Percentiles rank a stretch among this genome's conserved stretches.
Evolutionary conservation across 2,329 filamentous ascomycete species (phyloP).

Genomic region (Fragosphaeria purpurea): DNA sequence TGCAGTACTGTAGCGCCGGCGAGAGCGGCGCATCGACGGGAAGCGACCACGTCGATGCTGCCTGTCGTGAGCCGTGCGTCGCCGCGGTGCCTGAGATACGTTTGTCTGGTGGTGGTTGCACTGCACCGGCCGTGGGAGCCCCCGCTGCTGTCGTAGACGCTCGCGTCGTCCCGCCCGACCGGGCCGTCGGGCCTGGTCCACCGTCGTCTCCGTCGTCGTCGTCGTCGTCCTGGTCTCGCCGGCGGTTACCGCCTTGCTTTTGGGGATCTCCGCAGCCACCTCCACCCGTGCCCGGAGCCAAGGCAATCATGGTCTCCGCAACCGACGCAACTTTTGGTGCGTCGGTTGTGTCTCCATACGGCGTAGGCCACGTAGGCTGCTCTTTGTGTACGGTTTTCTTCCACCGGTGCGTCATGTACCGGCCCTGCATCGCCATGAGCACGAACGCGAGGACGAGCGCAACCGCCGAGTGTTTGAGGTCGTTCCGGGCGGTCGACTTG

Average conservation of each 20-base stretch:
- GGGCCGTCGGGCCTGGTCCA: too few species aligned
- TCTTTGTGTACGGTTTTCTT: neutral
- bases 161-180: too few species aligned
- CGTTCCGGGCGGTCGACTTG: neutral
- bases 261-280: too few species aligned
- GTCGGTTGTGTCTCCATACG: neutral
- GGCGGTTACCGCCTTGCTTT: too few species aligned
- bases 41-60: neutral
- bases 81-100: too few species aligned
- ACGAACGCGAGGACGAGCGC: conserved; percentile 2
- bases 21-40: neutral
- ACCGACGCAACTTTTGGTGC: neutral
- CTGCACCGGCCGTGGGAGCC: too few species aligned
- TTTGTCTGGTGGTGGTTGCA: too few species aligned
- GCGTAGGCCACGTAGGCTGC: conserved; percentile 5
- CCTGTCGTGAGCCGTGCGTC: neutral
- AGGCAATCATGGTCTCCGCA: neutral
- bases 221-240: too few species aligned
- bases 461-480: conserved; percentile 1
- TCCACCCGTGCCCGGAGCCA: neutral
- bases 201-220: too few species aligned
- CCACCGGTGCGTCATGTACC: conserved; percentile 4
- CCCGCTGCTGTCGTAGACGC: too few species aligned
- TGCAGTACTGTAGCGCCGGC: neutral
- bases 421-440: conserved; percentile 2